Evolutionary conservation across 495 filamentous ascomycete genomes (phyloP).

Genomic region (Aspergillus cavernicola): DNA sequence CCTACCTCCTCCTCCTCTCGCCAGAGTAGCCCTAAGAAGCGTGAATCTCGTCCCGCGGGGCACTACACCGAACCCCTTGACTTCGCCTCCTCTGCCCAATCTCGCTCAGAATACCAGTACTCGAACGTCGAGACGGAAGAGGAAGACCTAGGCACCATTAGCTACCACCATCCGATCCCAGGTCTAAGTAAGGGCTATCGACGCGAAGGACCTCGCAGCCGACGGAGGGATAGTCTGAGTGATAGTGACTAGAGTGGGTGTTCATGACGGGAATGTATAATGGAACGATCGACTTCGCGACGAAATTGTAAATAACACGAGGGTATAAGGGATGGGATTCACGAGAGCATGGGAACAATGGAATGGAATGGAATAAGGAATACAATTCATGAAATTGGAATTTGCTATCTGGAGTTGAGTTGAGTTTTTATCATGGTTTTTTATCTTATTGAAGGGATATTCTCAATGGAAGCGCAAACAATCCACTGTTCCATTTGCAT

Average conservation of each 20-base stretch:
- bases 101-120: slow-evolving; percentile 45
- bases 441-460: too few relatives aligned
- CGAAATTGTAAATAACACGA: slow-evolving; percentile 3
- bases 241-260: slow-evolving; percentile 46
- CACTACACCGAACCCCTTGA: slow-evolving; percentile 58
- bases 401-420: too few relatives aligned
- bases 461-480: too few relatives aligned
- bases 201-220: slow-evolving; percentile 37
- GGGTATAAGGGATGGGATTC: neutral
- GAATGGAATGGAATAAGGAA: neutral
- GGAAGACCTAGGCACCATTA: slow-evolving; percentile 69
- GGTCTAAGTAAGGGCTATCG: slow-evolving; percentile 58
- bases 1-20: slow-evolving; percentile 23
- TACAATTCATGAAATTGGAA: neutral
- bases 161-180: slow-evolving; percentile 75
- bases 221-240: slow-evolving; percentile 49
- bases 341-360: slow-evolving; percentile 2
- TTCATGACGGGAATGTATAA: slow-evolving; percentile 13
- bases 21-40: slow-evolving; percentile 38
- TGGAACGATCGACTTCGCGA: neutral
- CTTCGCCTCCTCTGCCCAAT: slow-evolving; percentile 41
- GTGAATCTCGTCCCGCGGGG: slow-evolving; percentile 38
- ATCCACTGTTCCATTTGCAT: too few relatives aligned
- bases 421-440: too few relatives aligned
- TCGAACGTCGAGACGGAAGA: slow-evolving; percentile 52